Evolutionary conservation across 345 rosid genomes (phyloP), one percentile per base, ranked within the genome.

Genomic region (Pelargonium nanum): DNA sequence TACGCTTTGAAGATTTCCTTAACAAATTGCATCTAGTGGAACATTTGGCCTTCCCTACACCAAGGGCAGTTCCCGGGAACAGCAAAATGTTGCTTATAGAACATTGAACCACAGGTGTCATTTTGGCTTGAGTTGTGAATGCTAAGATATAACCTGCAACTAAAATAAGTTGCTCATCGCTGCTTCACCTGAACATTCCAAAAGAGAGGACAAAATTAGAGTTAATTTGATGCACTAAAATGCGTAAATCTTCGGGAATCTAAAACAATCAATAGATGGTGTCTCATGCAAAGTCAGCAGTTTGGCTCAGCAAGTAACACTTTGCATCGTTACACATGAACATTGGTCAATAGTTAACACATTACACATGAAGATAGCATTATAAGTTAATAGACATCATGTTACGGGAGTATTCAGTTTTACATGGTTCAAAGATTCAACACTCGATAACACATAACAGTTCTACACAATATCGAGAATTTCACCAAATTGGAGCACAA

Each of bases 21-120:
- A 76, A 71, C 15, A 75, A 76, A 67, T 80, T 48, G 63, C 81
- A 78, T 72, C 74, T 80, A 60, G 79, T 69, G 22, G 75, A 75
- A 65, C 57, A 56, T 62, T 67, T 62, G 59, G 58, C 73, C 73
- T 74, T 80, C 72, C 76, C 76, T 32, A 64, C 62, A 12, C 74
- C 65, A 56, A 77, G 80, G 64, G 81, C 68, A 52, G 74, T 69
- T 68, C 87, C 82, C 0, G 86, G 84, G 72, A 89, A 63, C 56
- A 84, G 86, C 44, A 77, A 73, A 30, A 82, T 34, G 62, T 72
- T 85, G 83, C 71, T 78, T 9, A 76, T 65, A 28, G 93, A 83
- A 68, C 85, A 79, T 32, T 81, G 92, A 55, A 80, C 72, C 17
- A 76, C 68, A 5, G 86, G 81, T 51, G 77, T 83, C 98, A 92